These are phyloP conservation scores for Crithidia fasciculata DNA, from an alignment of 208 protist species.

Conservation along the genomic window DNA sequence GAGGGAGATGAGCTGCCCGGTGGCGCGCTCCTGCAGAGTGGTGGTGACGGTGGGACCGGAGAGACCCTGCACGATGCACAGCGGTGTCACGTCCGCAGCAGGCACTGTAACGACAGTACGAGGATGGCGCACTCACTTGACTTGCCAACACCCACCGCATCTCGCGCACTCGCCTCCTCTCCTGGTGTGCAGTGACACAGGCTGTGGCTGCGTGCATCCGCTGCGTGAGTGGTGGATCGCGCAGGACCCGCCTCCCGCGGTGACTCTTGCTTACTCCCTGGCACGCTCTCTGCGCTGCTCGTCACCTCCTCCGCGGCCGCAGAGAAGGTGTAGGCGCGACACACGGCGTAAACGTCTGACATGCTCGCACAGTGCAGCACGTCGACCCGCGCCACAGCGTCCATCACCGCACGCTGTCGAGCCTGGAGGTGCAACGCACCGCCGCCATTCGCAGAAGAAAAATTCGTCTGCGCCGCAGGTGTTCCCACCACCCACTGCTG, in stretches of 20 bases:
- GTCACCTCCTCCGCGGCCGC: not conserved
- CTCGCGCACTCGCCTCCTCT: too few relatives aligned
- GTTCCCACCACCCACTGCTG: constrained; percentile 19
- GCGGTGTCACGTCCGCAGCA: constrained; percentile 28
- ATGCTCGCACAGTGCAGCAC: constrained; percentile 58
- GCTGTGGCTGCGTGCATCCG: too few relatives aligned
- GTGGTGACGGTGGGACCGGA: constrained; percentile 45
- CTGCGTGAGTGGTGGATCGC: too few relatives aligned
- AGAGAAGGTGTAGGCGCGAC: constrained; percentile 29
- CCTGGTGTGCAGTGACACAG: too few relatives aligned
- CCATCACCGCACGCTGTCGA: constrained; percentile 38
- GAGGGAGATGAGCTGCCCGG: constrained; percentile 48
- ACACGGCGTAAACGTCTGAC: constrained; percentile 41
- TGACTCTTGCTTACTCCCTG: too few relatives aligned
- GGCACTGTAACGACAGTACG: not conserved
- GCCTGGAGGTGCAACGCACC: not conserved
- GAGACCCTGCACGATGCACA: constrained; percentile 60
- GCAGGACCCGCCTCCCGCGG: too few relatives aligned
- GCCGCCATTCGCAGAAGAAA: not conserved
- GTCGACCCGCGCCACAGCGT: constrained; percentile 45
- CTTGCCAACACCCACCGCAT: too few relatives aligned
- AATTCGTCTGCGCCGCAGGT: too few relatives aligned
- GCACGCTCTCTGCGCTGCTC: not conserved
- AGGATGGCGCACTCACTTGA: too few relatives aligned
- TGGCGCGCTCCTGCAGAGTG: constrained; percentile 63